Evolutionary conservation across 2,329 filamentous ascomycete genomes (phyloP).

Genomic region (Colletotrichum chlorophyti): DNA sequence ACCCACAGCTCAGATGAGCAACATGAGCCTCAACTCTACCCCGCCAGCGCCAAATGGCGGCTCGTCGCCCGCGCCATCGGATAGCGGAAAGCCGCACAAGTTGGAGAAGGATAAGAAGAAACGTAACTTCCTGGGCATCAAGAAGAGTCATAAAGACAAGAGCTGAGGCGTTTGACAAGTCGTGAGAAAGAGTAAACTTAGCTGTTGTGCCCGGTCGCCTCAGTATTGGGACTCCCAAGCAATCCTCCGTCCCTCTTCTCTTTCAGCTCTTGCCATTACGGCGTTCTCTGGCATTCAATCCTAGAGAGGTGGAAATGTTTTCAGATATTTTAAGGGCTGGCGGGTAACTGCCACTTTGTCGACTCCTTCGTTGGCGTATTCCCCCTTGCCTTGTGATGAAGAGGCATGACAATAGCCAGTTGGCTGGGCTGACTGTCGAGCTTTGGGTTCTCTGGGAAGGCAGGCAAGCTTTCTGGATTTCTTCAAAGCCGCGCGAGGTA

Average conservation of each 20-base stretch:
- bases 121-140: conserved; percentile 63
- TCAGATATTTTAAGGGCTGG: no score
- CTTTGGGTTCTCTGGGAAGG: no score
- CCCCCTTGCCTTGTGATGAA: not conserved
- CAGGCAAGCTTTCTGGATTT: no score
- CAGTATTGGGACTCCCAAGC: no score
- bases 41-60: conserved; percentile 28
- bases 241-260: not conserved
- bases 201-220: no score
- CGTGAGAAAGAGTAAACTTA: no score
- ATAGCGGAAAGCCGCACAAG: conserved; percentile 55
- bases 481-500: no score
- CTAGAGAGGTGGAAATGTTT: not conserved
- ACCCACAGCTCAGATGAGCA: conserved; percentile 62
- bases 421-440: no score
- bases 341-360: not conserved
- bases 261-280: conserved; percentile 4
- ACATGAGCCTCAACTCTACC: conserved; percentile 55
- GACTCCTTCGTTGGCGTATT: not conserved
- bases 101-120: conserved; percentile 69
- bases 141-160: conserved; percentile 52
- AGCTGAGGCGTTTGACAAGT: no score
- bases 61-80: conserved; percentile 33
- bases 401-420: no score
- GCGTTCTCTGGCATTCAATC: conserved; percentile 15